A percentile compares a stretch with the other conserved stretches of the same genome.
Evolutionary conservation across 2,329 filamentous ascomycete genomes (phyloP).

Genomic region (Neofusicoccum kwambonambiense): DNA sequence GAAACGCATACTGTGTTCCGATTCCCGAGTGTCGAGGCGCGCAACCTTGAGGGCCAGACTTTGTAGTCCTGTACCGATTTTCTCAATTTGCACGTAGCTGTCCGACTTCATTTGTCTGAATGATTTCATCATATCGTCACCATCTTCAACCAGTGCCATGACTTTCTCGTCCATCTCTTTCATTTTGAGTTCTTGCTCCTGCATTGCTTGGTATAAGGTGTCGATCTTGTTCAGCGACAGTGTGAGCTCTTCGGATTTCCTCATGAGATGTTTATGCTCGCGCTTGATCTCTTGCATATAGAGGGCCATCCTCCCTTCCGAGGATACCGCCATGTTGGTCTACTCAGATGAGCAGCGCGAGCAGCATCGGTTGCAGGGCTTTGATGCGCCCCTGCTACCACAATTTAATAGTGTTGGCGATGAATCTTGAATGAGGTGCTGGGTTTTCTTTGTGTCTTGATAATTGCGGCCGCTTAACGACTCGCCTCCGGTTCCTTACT

Average conservation of each 20-base stretch:
- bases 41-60: conserved; percentile 17
- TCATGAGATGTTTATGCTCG: conserved; percentile 9
- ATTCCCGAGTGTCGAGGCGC: background rate
- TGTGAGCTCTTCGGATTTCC: conserved; percentile 18
- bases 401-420: too few species aligned
- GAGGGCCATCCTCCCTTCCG: background rate
- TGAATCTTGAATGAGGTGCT: too few species aligned
- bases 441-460: too few species aligned
- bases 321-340: background rate
- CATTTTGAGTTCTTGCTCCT: conserved; percentile 2
- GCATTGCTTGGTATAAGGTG: background rate
- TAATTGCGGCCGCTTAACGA: too few species aligned
- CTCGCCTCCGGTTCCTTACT: too few species aligned
- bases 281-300: conserved; percentile 8
- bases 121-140: background rate
- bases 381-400: too few species aligned
- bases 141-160: background rate
- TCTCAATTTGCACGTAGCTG: background rate
- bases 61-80: background rate
- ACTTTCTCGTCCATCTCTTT: conserved; percentile 7
- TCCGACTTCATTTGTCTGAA: background rate
- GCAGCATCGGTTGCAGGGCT: too few species aligned
- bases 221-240: background rate
- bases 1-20: background rate
- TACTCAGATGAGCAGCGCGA: too few species aligned